phyloP scores from a whole-genome alignment of 2,329 filamentous ascomycete genomes.

The Tolypocladium tropicale region DNA sequence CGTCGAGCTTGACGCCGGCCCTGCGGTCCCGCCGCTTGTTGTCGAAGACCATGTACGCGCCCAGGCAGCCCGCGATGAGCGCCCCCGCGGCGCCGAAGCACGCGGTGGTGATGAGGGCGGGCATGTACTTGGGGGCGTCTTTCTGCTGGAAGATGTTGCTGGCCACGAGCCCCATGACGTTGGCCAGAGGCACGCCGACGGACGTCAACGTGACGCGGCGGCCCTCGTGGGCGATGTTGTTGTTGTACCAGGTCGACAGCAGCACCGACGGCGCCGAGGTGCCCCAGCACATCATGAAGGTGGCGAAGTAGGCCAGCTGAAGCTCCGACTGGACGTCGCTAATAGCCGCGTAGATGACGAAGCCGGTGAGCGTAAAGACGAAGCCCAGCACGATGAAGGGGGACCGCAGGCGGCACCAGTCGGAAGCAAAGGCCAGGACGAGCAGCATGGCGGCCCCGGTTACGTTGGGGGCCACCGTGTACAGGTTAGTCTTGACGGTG shows the following conservation, averaged over 20 bases:
- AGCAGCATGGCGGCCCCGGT: slow-evolving; percentile 63
- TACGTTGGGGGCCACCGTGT: slow-evolving; percentile 72
- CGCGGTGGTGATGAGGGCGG: slow-evolving; percentile 53
- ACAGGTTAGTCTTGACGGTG: slow-evolving; percentile 59
- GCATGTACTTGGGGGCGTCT: slow-evolving; percentile 57
- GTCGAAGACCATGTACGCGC: slow-evolving; percentile 49
- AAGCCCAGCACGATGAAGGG: slow-evolving; percentile 69
- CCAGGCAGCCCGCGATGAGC: slow-evolving; percentile 42
- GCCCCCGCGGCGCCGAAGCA: slow-evolving; percentile 53
- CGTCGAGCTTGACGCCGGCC: slow-evolving; percentile 34
- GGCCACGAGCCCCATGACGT: slow-evolving; percentile 63
- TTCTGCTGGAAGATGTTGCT: slow-evolving; percentile 58
- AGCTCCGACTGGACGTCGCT: slow-evolving; percentile 48
- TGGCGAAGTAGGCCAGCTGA: slow-evolving; percentile 63
- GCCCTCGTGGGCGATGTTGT: slow-evolving; percentile 71
- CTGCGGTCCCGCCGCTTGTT: slow-evolving; percentile 43
- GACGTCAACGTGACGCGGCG: slow-evolving; percentile 60
- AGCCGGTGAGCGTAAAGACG: slow-evolving; percentile 63
- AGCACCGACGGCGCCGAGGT: slow-evolving; percentile 66
- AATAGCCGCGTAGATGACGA: slow-evolving; percentile 69
- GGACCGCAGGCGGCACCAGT: slow-evolving; percentile 55
- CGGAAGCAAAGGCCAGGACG: slow-evolving; percentile 60
- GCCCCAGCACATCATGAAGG: slow-evolving; percentile 78
- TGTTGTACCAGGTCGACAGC: slow-evolving; percentile 60
- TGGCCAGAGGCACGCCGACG: slow-evolving; percentile 64